Evolutionary conservation across 768 basidiomycete species (phyloP).

Genomic region (Saitozyma sp.): DNA sequence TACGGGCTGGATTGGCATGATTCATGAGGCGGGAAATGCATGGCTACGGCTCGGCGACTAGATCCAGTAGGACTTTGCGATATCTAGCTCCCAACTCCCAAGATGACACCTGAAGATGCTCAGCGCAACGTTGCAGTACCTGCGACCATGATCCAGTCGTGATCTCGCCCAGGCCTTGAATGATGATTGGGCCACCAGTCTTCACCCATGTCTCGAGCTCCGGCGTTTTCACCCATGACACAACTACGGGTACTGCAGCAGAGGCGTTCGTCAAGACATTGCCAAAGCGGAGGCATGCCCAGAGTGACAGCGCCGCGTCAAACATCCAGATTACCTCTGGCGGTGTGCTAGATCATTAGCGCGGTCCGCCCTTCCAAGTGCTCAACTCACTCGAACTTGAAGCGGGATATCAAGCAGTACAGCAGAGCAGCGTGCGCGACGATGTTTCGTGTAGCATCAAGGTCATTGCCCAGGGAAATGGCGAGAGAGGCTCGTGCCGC

Average conservation of each 20-base stretch:
- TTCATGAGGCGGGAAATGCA: too few relatives aligned
- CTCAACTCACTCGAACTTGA: conserved; percentile 17
- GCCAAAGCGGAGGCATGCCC: conserved; percentile 9
- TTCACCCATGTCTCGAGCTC: conserved; percentile 9
- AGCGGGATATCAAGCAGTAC: conserved; percentile 11
- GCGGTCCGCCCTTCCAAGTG: too few relatives aligned
- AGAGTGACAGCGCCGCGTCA: conserved; percentile 17
- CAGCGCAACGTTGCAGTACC: conserved; percentile 1
- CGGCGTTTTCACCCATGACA: conserved; percentile 6
- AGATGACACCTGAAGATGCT: conserved; percentile 10
- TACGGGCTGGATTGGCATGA: too few relatives aligned
- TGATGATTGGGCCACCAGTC: conserved; percentile 6
- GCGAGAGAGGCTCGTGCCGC: not conserved
- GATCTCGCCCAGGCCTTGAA: conserved; percentile 11
- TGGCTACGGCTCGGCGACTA: too few relatives aligned
- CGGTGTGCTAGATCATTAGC: conserved; percentile 17
- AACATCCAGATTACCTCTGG: conserved; percentile 19
- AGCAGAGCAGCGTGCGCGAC: conserved; percentile 21
- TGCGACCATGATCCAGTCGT: not conserved
- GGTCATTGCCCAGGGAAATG: not conserved
- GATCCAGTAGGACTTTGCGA: too few relatives aligned
- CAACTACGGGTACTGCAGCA: not conserved
- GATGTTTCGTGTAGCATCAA: conserved; percentile 3
- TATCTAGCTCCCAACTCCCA: conserved; percentile 13
- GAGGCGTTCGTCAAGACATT: not conserved